Evolutionary conservation across 2,329 filamentous ascomycete species (phyloP), one percentile per base, ranked within the genome.

Genomic region (Calonectria henricotiae): DNA sequence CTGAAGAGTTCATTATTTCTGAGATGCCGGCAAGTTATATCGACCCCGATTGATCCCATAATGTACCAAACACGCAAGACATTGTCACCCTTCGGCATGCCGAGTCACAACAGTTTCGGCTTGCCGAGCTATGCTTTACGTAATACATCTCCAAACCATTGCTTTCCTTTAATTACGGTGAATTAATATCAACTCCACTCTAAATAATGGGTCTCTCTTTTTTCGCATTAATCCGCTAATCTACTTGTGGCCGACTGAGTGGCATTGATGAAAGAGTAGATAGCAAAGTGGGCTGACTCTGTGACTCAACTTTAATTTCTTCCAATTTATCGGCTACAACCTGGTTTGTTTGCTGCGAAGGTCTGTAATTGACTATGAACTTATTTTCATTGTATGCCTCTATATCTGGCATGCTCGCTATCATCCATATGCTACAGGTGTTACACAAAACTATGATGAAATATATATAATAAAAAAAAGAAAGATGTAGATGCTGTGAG

Each of bases 161-260:
- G 2, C 46, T 49, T 17, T 15, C 13, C 20, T 39, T 39, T 2
- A n/a, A 25, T 17, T 23, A 25, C 51, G 13, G 51, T 23, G 35
- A 17, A 23, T 23, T 20, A 23, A 39, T 35, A 17, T 20, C 20
- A 20, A 23, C 51, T 32, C 51, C 37, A 37, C 32, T 25, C 35
- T 30, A 25, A 46, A 23, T 46, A 46, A 58, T 32, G 51, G 51
- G 51, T 58, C 51, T 7, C 20, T 23, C 17, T 54, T 55, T 39
- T 58, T 58, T 58, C 51, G 15, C 20, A 11, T 49, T 32, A 39
- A 39, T 58, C 39, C 51, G 51, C 51, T 58, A 58, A 58, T 58
- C 51, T 58, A n/a, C 32, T 12, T 23, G 13, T 9, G 15, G 23
- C 51, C 32, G 30, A 8, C 9, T 20, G 20, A 9, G 51, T 23